A percentile compares a stretch with the other conserved stretches of the same genome.
phyloP scores from a whole-genome alignment of 2,329 filamentous ascomycete species.

The Zelopaecilomyces penicillatus region DNA sequence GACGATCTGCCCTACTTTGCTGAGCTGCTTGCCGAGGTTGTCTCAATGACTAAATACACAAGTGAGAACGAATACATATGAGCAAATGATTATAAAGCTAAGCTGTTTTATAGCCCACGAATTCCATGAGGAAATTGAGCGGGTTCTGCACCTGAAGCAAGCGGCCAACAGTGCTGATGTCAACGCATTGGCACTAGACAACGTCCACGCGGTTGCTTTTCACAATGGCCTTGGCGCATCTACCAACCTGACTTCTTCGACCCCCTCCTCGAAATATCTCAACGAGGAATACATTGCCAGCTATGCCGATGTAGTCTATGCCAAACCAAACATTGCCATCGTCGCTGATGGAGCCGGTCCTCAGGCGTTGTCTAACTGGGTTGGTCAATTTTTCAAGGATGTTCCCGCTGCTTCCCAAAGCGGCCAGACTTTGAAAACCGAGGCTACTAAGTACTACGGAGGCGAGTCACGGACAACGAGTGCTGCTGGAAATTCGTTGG shows the following conservation, averaged over 20 bases:
- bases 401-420: conserved; percentile 47
- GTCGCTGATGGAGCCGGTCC: conserved; percentile 81
- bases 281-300: conserved; percentile 64
- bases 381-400: conserved; percentile 81
- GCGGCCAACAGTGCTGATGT: conserved; percentile 57
- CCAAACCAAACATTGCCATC: conserved; percentile 84
- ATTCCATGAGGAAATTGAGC: conserved; percentile 79
- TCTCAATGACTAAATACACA: conserved; percentile 79
- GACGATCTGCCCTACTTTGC: conserved; percentile 96
- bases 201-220: conserved; percentile 80
- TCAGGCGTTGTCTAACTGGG: conserved; percentile 75
- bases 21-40: conserved; percentile 88
- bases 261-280: conserved; percentile 71
- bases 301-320: conserved; percentile 72
- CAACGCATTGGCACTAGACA: conserved; percentile 67
- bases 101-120: conserved; percentile 59
- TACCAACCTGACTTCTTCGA: conserved; percentile 62
- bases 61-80: conserved; percentile 37
- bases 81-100: conserved; percentile 6
- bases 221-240: conserved; percentile 83
- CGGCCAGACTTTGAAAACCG: conserved; percentile 46
- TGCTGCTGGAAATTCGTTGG: conserved; percentile 68
- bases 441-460: conserved; percentile 79
- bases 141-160: conserved; percentile 70
- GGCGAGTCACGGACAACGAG: conserved; percentile 87